Percentiles rank a stretch among this genome's conserved stretches.
These are phyloP conservation scores for Chaetomium sp. DNA, from an alignment of 2,329 filamentous ascomycete genomes.

Conservation along the genomic window DNA sequence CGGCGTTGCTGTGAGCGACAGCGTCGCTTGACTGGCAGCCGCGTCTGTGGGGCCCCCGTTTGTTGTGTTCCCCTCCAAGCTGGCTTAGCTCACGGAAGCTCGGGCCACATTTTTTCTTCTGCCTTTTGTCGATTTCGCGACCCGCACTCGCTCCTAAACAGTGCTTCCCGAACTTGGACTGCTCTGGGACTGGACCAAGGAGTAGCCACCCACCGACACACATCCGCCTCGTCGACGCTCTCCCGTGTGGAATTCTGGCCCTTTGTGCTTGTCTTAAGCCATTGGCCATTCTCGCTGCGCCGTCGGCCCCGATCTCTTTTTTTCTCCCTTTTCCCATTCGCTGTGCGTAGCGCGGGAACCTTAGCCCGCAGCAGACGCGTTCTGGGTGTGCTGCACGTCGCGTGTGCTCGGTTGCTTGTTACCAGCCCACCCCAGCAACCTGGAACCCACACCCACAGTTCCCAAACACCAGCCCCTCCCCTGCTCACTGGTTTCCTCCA, in stretches of 20 bases:
- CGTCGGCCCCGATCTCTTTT: not conserved
- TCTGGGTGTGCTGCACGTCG: slow-evolving; percentile 11
- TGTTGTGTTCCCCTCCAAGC: slow-evolving; percentile 24
- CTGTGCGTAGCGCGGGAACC: not conserved
- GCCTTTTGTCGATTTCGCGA: slow-evolving; percentile 12
- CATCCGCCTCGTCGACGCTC: slow-evolving; percentile 4
- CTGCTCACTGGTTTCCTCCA: not conserved
- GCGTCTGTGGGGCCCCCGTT: slow-evolving; percentile 23
- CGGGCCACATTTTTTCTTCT: slow-evolving; percentile 10
- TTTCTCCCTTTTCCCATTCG: not conserved
- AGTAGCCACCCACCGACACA: not conserved
- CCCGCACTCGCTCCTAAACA: slow-evolving; percentile 20
- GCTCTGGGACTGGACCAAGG: not conserved
- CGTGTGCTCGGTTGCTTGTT: slow-evolving; percentile 6
- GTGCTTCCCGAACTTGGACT: slow-evolving; percentile 1
- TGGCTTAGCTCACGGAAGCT: slow-evolving; percentile 23
- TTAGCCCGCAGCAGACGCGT: slow-evolving; percentile 10
- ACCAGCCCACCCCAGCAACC: not conserved
- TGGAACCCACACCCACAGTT: not conserved
- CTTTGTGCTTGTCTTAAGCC: not conserved
- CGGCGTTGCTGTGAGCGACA: slow-evolving; percentile 25
- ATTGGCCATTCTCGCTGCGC: slow-evolving; percentile 6
- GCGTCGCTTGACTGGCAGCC: slow-evolving; percentile 16
- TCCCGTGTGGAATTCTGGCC: no score
- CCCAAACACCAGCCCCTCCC: not conserved